Evolutionary conservation across 1,284 basidiomycete species (phyloP), one percentile per base, ranked within the genome.

Genomic region (Ceratobasidium sp.): DNA sequence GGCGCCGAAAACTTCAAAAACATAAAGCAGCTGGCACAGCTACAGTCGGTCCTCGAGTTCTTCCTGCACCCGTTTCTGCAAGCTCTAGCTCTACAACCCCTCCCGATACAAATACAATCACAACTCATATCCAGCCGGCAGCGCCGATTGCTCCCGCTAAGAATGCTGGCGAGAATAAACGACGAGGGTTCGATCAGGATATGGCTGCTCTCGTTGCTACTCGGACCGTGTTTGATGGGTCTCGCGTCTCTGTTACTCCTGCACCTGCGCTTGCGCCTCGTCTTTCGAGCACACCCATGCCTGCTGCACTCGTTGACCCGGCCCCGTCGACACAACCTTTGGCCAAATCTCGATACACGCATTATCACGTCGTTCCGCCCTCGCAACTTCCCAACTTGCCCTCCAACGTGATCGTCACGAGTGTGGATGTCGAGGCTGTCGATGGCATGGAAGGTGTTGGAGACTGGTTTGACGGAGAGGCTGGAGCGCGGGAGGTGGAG

Each of bases 351-450:
- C 84, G 59, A 17, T 44, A 48, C 56, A 78, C 61, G 15, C 48
- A 61, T 7, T 59, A 76, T 15, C 87, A 85, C 0, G 83, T 93
- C 9, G 81, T 93, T 52, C 90, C 93, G 0, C 93, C 93, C 0
- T 93, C 91, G 0, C 89, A 91, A 82, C 87, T 88, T 78, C 87
- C 89, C 79, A 87, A 86, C 33, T 80, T 92, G n/a, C 91, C 91
- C 4, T 80, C 85, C 7, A 90, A 91, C 77, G 85, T 93, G 82
- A 90, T 93, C 79, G 90, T 93, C 44, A 92, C 91, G 6, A 90
- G 88, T 79, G 86, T 92, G 3, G 91, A 92, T 80, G 91, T 92
- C 12, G 91, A 92, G 81, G 87, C 86, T 48, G 89, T 86, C 3
- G 71, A 75, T 52, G 59, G 71, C 38, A 64, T 75, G 79, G 84